Base-by-base conservation (phyloP, 306 rosid genomes). In the Boehmeria nivea region DNA sequence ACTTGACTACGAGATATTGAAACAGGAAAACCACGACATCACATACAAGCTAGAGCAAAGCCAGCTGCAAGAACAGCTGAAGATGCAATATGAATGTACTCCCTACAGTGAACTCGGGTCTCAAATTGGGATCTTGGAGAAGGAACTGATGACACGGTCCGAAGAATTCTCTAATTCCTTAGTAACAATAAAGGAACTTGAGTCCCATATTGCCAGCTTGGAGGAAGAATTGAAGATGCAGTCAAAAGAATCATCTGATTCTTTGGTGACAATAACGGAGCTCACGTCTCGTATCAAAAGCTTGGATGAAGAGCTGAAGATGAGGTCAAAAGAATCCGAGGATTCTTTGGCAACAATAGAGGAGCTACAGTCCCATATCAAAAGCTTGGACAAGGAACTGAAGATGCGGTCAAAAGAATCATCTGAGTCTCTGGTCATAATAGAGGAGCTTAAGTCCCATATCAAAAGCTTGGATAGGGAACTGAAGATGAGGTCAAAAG, bases 1-100 rank as follows among this genome's bases (percentile, higher is more conserved):
- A 11, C 86, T 93, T 22, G 99, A 93, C 80, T 87, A 83, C 73
- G 99, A 93, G 76, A 85, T 93, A 73, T 43, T 93, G 86, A 93
- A 88, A 57, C 99, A 93, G 66, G 95, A 88, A 81, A 93, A 93
- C 76, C 99, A 88, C 65, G 82, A 72, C 25, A 80, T 88, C 44
- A 60, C 84, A 4, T 69, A 76, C 80, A 83, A 74, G 74, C 70
- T 93, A 27, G 90, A 93, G 84, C 99, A 85, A 71, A 87, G 89
- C 76, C 80, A 81, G 75, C 68, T 93, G 44, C 83, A 93, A 49
- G 99, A 93, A 66, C 94, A 88, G 66, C 71, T 93, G 45, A 76
- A 83, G 70, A 67, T 85, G 69, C 94, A 79, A 57, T 78, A 81
- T 60, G 99, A 93, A 64, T 87, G 85, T 65, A 66, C 86, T 67